A percentile compares a stretch with the other conserved stretches of the same genome.
Evolutionary conservation across 805 yeast genomes (phyloP).

Genomic region (Alloascoidea hylecoeti): DNA sequence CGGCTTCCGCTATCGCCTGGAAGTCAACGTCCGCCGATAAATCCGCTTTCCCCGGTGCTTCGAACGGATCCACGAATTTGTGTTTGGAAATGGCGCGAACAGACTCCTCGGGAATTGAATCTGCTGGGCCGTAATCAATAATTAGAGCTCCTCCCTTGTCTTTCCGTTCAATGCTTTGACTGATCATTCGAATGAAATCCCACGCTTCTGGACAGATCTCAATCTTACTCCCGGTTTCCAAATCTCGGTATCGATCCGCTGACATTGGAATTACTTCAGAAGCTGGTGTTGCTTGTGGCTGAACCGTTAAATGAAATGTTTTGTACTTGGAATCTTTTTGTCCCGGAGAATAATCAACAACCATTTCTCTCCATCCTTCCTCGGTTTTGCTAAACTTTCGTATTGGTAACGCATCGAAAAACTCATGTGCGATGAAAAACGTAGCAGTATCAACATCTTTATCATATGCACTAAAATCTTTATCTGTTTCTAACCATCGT

Average conservation of each 20-base stretch:
- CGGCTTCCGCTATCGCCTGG: slow-evolving; percentile 31
- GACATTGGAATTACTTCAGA: slow-evolving; percentile 37
- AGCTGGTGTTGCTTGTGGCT: slow-evolving; percentile 48
- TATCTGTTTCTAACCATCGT: slow-evolving; percentile 49
- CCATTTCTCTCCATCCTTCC: slow-evolving; percentile 66
- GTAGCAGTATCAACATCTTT: slow-evolving; percentile 27
- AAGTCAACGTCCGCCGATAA: slow-evolving; percentile 79
- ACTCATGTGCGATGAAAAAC: slow-evolving; percentile 71
- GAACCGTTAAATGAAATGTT: slow-evolving; percentile 38
- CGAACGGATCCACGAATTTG: slow-evolving; percentile 60
- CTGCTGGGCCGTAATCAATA: slow-evolving; percentile 64
- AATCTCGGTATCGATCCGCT: slow-evolving; percentile 32
- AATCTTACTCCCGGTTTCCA: slow-evolving; percentile 42
- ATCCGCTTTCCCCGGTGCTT: slow-evolving; percentile 69
- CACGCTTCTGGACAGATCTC: slow-evolving; percentile 71
- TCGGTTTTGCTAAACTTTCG: slow-evolving; percentile 47
- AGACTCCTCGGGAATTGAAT: slow-evolving; percentile 53
- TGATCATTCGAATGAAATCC: slow-evolving; percentile 37
- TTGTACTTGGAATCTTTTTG: slow-evolving; percentile 6
- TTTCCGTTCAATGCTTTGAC: slow-evolving; percentile 22
- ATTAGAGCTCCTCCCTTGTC: slow-evolving; percentile 51
- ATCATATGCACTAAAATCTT: slow-evolving; percentile 21
- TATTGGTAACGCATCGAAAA: slow-evolving; percentile 77
- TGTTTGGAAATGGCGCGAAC: slow-evolving; percentile 65
- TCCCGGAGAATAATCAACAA: slow-evolving; percentile 36